These are phyloP conservation scores for Phylloporus sp. DNA, from an alignment of 768 basidiomycete genomes.

Conservation along the genomic window DNA sequence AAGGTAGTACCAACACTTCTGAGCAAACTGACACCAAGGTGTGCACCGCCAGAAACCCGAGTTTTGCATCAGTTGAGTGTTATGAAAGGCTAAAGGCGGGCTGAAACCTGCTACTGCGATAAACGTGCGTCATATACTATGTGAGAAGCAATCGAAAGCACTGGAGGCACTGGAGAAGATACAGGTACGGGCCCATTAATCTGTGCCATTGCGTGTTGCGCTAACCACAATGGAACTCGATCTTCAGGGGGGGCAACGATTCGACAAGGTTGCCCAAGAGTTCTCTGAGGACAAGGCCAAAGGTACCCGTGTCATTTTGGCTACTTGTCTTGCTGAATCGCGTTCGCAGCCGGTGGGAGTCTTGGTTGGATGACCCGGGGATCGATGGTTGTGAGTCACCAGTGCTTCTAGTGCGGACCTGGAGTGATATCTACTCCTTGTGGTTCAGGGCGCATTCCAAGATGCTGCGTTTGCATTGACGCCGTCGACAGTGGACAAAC, in stretches of 20 bases:
- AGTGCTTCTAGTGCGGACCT: background rate
- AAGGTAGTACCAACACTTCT: conserved; percentile 8
- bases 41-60: background rate
- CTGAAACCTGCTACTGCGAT: conserved; percentile 77
- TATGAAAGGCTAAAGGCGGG: conserved; percentile 45
- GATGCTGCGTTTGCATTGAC: conserved; percentile 81
- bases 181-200: conserved; percentile 43
- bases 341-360: conserved; percentile 65
- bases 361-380: conserved; percentile 85
- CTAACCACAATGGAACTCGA: background rate
- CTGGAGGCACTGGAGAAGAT: conserved; percentile 75
- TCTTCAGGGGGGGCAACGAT: conserved; percentile 66
- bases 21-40: conserved; percentile 26
- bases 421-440: conserved; percentile 2
- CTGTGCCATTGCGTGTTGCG: background rate
- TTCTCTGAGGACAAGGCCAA: conserved; percentile 92
- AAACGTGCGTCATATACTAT: conserved; percentile 83
- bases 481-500: conserved; percentile 79
- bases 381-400: conserved; percentile 65
- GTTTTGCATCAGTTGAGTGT: background rate
- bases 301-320: conserved; percentile 37
- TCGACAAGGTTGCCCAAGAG: conserved; percentile 86
- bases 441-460: conserved; percentile 62
- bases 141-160: conserved; percentile 81
- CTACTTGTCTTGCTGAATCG: conserved; percentile 1